Evolutionary conservation across 148 eudicot genomes (phyloP).

Genomic region (Diospyros kaki): DNA sequence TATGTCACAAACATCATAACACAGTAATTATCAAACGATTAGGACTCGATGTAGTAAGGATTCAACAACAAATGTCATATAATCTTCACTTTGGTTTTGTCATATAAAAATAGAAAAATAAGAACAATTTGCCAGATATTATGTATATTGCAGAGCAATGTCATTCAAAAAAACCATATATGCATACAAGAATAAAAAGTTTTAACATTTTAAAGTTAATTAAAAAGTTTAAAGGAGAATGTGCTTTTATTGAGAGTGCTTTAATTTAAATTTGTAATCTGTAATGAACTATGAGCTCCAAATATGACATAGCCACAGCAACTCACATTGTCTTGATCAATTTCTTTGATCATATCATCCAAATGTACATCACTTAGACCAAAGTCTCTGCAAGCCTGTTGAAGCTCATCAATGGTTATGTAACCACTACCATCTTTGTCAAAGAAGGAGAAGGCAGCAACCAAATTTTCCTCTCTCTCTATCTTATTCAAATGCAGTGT

Average conservation of each 20-base stretch:
- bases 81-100: too few relatives aligned
- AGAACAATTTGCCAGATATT: too few relatives aligned
- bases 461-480: slow-evolving; percentile 34
- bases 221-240: too few relatives aligned
- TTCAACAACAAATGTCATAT: too few relatives aligned
- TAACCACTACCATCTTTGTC: slow-evolving; percentile 40
- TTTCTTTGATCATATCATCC: slow-evolving; percentile 35
- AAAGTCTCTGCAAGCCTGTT: slow-evolving; percentile 36
- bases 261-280: too few relatives aligned
- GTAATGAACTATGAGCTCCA: background rate
- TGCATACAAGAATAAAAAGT: background rate
- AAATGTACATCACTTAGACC: slow-evolving; percentile 34
- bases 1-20: too few relatives aligned
- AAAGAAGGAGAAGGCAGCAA: slow-evolving; percentile 33
- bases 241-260: too few relatives aligned
- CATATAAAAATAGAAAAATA: too few relatives aligned
- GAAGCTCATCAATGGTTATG: slow-evolving; percentile 38
- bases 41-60: too few relatives aligned
- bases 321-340: slow-evolving; percentile 38
- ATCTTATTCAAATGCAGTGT: slow-evolving; percentile 41
- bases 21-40: too few relatives aligned
- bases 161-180: too few relatives aligned
- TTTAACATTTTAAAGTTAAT: background rate
- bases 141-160: too few relatives aligned
- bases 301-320: background rate